Conservation (phyloP, 2,329 filamentous ascomycete genomes). For the Leptodontidium sp. region DNA sequence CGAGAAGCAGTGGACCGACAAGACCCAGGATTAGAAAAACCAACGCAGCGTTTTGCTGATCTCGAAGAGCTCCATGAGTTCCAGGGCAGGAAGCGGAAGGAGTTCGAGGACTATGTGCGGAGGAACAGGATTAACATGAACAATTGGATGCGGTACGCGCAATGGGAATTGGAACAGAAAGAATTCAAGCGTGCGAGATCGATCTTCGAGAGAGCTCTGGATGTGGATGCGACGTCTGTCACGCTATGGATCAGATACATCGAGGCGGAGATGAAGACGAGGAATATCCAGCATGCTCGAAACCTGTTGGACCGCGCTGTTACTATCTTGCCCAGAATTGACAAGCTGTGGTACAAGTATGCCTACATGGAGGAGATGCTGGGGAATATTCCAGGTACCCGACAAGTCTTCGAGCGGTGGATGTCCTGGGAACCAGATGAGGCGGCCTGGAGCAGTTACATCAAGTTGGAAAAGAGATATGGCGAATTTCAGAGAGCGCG, state of each 20-base stretch:
- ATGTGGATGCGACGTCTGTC: conserved; percentile 88
- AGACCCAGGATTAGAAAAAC: conserved; percentile 85
- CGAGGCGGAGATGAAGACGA: conserved; percentile 93
- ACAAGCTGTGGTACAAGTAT: conserved; percentile 99
- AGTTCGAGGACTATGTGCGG: conserved; percentile 97
- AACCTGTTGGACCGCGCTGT: conserved; percentile 96
- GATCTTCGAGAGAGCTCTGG: conserved; percentile 93
- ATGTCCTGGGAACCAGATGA: conserved; percentile 98
- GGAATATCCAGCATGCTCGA: conserved; percentile 96
- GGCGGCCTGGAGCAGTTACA: conserved; percentile 93
- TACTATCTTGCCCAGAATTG: conserved; percentile 85
- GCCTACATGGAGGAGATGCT: conserved; percentile 99
- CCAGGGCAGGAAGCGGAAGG: conserved; percentile 93
- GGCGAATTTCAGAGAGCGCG: conserved; percentile 90
- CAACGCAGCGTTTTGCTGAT: conserved; percentile 93
- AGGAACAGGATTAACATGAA: conserved; percentile 96
- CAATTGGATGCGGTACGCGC: conserved; percentile 98
- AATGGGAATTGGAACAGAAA: conserved; percentile 98
- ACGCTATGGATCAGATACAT: conserved; percentile 92
- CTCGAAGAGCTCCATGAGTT: conserved; percentile 98
- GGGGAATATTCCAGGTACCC: conserved; percentile 88
- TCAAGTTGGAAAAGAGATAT: conserved; percentile 96
- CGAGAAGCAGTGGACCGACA: conserved; percentile 97
- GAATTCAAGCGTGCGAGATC: conserved; percentile 91
- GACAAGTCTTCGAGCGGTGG: conserved; percentile 97